Evolutionary conservation across 2,329 filamentous ascomycete species (phyloP).

Genomic region (Penicillium sp.): DNA sequence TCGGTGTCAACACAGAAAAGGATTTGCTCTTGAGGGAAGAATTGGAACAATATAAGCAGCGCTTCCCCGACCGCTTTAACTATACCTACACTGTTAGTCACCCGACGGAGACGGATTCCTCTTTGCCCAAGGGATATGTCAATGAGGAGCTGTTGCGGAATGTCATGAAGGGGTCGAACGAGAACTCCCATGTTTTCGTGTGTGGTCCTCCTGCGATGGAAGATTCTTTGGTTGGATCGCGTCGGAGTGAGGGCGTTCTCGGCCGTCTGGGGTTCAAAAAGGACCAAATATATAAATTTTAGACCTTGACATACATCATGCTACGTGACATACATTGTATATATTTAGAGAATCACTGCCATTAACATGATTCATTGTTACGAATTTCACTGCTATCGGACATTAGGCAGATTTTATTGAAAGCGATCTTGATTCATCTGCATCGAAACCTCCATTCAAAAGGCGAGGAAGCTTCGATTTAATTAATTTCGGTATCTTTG

Average conservation of each 20-base stretch:
- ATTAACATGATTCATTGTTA: no score
- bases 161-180: constrained; percentile 42
- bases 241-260: constrained; percentile 49
- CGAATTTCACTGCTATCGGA: no score
- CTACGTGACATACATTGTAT: background rate
- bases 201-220: constrained; percentile 70
- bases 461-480: no score
- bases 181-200: constrained; percentile 61
- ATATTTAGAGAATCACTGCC: background rate
- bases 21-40: constrained; percentile 61
- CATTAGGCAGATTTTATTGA: no score
- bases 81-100: constrained; percentile 57
- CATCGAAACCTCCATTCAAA: no score
- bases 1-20: constrained; percentile 63
- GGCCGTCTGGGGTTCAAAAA: constrained; percentile 57
- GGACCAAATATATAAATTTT: constrained; percentile 61
- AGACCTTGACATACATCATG: background rate
- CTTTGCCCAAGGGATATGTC: constrained; percentile 56
- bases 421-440: no score
- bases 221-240: constrained; percentile 36
- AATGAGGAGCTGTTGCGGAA: constrained; percentile 56
- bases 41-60: constrained; percentile 51
- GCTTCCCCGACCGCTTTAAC: constrained; percentile 56
- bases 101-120: constrained; percentile 37
- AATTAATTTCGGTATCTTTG: no score